Evolutionary conservation across 345 rosid species (phyloP).

Genomic region (Draba incana): DNA sequence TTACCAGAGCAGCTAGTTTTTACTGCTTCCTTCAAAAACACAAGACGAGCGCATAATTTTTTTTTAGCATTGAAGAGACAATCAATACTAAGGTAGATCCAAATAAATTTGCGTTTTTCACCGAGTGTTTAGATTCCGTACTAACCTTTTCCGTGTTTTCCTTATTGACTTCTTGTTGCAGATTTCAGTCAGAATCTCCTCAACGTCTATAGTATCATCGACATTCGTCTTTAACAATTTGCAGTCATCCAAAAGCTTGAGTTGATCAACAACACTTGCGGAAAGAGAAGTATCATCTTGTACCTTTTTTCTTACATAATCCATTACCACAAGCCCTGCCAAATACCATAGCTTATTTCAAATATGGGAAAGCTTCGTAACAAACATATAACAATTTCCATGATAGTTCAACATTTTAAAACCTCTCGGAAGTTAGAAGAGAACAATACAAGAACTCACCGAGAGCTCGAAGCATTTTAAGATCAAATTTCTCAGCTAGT

Average conservation of each 20-base stretch:
- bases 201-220: slow-evolving; percentile 25
- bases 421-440: neutral
- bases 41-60: neutral
- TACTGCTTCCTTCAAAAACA: slow-evolving; percentile 34
- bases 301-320: slow-evolving; percentile 21
- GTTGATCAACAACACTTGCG: slow-evolving; percentile 22
- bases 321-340: slow-evolving; percentile 42
- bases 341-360: neutral
- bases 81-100: neutral
- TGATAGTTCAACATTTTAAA: neutral
- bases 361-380: neutral
- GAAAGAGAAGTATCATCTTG: slow-evolving; percentile 34
- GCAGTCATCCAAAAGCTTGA: slow-evolving; percentile 25
- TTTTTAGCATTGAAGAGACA: neutral
- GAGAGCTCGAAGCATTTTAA: slow-evolving; percentile 68
- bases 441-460: slow-evolving; percentile 45
- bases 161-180: slow-evolving; percentile 17
- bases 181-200: slow-evolving; percentile 30
- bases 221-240: slow-evolving; percentile 25
- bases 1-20: neutral
- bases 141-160: slow-evolving; percentile 37
- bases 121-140: slow-evolving; percentile 6
- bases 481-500: slow-evolving; percentile 60
- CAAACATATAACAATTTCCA: neutral
- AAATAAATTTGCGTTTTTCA: neutral